Percentiles rank a stretch among this genome's conserved stretches.
Conservation (phyloP, 257 asterid species). For the Echites panduratus region DNA sequence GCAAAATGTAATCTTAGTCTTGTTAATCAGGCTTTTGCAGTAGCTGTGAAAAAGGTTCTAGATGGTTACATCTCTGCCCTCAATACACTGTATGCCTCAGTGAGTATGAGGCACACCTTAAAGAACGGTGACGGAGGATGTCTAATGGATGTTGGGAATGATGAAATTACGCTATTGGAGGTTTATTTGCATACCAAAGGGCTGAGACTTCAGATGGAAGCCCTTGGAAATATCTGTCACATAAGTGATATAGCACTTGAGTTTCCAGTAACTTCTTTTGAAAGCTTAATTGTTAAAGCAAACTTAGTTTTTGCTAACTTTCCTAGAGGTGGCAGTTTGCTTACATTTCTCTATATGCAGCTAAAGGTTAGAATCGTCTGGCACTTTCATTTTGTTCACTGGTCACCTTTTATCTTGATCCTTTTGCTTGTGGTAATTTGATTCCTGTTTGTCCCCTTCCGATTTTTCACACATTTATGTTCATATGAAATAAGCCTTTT, state of each 20-base stretch:
- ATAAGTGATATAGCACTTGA: constrained; percentile 47
- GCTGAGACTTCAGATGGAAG: constrained; percentile 76
- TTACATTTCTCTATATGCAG: constrained; percentile 71
- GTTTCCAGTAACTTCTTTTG: constrained; percentile 54
- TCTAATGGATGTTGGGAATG: constrained; percentile 67
- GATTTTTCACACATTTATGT: background rate
- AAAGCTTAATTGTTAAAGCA: constrained; percentile 48
- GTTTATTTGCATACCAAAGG: constrained; percentile 73
- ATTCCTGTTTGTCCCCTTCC: background rate
- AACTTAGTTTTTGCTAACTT: constrained; percentile 47
- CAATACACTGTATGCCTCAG: constrained; percentile 73
- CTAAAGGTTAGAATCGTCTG: constrained; percentile 56
- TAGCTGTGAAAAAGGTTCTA: constrained; percentile 69
- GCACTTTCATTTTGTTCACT: background rate
- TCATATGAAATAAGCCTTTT: background rate
- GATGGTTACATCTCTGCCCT: constrained; percentile 74
- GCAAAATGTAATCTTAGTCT: constrained; percentile 34
- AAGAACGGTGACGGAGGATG: constrained; percentile 57
- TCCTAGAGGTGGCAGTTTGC: constrained; percentile 78
- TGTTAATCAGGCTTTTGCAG: constrained; percentile 90
- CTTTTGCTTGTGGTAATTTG: background rate
- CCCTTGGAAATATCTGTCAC: constrained; percentile 83
- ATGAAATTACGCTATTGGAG: constrained; percentile 75
- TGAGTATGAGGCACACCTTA: constrained; percentile 53
- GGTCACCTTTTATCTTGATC: background rate